Base-by-base conservation (phyloP, 1,139 yeast species). In the Sugiyamaella paludigena region DNA sequence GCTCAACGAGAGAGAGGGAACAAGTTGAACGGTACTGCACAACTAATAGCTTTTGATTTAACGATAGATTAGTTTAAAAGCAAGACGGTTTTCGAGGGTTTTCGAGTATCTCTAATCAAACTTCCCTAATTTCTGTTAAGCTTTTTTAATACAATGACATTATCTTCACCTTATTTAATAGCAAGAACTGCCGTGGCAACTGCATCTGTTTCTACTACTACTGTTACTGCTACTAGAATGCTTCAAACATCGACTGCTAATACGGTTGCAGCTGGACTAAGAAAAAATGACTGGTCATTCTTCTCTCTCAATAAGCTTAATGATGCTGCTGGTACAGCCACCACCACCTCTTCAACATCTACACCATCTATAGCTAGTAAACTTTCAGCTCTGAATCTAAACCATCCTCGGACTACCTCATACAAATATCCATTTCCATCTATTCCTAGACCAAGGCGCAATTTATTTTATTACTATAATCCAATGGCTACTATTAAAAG, bases 391-490 rank as follows among this genome's bases (percentile, higher is more conserved):
- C 42, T 15, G 29, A 26, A 32, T 33, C 40, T 9, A 29, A 24
- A 29, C 29, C 45, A 42, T 19, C 28, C 4, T 19, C 35, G 19
- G 26, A 8, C 43, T 35, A 43, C 35, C 36, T 16, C 45, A n/a
- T 48, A 49, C 45, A 53, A 50, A 53, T 77, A 78, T 57, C 74
- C 71, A 24, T 79, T 82, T 58, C 84, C 87, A 1, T 72, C 73
- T 52, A 79, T 82, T 47, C 86, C 87, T 1, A 71, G 86, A 53
- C 86, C 87, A 6, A 80, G 79, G 64, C 67, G 86, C 52, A 79
- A 76, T 51, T 76, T 77, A 4, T 70, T 79, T 45, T 80, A 80
- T 63, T 80, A 80, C 66, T 75, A 79, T 58, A 55, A 58, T 62
- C 64, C 61, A 56, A 57, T 58, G 61, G 54, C 58, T 43, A 48